Percentiles rank a stretch among this genome's conserved stretches.
These are phyloP conservation scores for Pseudogymnoascus sp. DNA, from an alignment of 2,329 filamentous ascomycete species.

Conservation along the genomic window DNA sequence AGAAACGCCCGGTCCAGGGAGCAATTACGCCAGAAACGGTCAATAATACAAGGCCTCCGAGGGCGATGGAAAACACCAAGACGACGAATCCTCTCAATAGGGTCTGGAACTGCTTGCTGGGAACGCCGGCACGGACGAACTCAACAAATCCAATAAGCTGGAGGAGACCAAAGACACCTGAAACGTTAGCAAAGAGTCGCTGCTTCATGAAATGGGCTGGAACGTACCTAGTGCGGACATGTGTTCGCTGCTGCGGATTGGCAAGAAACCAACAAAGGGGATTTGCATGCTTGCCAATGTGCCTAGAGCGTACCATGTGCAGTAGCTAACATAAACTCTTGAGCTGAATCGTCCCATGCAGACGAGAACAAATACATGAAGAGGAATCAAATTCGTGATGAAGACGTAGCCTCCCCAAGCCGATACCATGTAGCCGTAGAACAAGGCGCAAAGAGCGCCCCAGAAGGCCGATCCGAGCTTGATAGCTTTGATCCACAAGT, in stretches of 20 bases:
- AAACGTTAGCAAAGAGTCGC: slow-evolving; percentile 16
- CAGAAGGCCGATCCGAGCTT: slow-evolving; percentile 96
- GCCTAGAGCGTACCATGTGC: slow-evolving; percentile 94
- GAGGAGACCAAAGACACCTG: slow-evolving; percentile 89
- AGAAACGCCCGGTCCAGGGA: slow-evolving; percentile 97
- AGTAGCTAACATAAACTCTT: slow-evolving; percentile 91
- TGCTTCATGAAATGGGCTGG: neutral
- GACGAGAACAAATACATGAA: slow-evolving; percentile 88
- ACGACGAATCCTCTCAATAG: slow-evolving; percentile 72
- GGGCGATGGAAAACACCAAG: slow-evolving; percentile 61
- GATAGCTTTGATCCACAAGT: slow-evolving; percentile 96
- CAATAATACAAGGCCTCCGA: slow-evolving; percentile 72
- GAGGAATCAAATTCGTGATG: slow-evolving; percentile 92
- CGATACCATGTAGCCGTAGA: slow-evolving; percentile 99
- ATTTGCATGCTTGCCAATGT: slow-evolving; percentile 98
- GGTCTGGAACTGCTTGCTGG: slow-evolving; percentile 88
- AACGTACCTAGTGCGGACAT: slow-evolving; percentile 85
- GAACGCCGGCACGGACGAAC: slow-evolving; percentile 79
- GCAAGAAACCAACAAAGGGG: slow-evolving; percentile 95
- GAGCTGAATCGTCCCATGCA: slow-evolving; percentile 96
- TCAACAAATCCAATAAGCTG: slow-evolving; percentile 90
- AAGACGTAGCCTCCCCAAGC: slow-evolving; percentile 99
- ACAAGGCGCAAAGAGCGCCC: slow-evolving; percentile 87
- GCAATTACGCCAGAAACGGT: slow-evolving; percentile 88
- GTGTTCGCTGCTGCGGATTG: slow-evolving; percentile 94